Evolutionary conservation across 1,284 basidiomycete species (phyloP).

Genomic region (Cryptococcus sp.): DNA sequence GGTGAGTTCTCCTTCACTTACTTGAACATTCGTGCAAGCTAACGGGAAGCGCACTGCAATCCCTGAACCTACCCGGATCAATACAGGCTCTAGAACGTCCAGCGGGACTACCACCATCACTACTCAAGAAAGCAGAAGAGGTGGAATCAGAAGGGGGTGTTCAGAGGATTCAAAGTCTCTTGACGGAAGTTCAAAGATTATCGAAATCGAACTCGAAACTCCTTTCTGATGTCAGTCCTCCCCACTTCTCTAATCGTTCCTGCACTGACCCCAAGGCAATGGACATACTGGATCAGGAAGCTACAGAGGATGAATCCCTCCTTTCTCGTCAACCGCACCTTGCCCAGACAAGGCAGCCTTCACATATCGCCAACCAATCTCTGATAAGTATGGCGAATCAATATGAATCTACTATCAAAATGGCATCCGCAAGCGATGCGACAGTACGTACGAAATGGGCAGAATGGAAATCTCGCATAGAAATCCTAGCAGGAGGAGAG

Average conservation of each 20-base stretch:
- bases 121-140: constrained; percentile 81
- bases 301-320: constrained; percentile 72
- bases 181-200: constrained; percentile 69
- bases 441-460: constrained; percentile 76
- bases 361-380: constrained; percentile 71
- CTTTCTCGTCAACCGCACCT: constrained; percentile 49
- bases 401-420: constrained; percentile 66
- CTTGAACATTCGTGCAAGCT: constrained; percentile 1
- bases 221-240: constrained; percentile 65
- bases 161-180: constrained; percentile 62
- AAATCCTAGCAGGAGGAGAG: constrained; percentile 67
- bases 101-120: constrained; percentile 79
- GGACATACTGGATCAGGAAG: constrained; percentile 83
- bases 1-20: constrained; percentile 52
- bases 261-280: constrained; percentile 57
- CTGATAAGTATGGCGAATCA: constrained; percentile 65
- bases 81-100: constrained; percentile 85
- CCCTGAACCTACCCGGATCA: constrained; percentile 74
- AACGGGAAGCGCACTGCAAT: constrained; percentile 59
- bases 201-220: constrained; percentile 61
- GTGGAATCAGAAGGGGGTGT: constrained; percentile 74
- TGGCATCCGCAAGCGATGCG: constrained; percentile 70
- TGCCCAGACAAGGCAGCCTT: constrained; percentile 56
- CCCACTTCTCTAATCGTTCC: neutral
- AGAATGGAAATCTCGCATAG: constrained; percentile 73